phyloP scores from a whole-genome alignment of 345 rosid species.

The Leavenworthia alabamica region DNA sequence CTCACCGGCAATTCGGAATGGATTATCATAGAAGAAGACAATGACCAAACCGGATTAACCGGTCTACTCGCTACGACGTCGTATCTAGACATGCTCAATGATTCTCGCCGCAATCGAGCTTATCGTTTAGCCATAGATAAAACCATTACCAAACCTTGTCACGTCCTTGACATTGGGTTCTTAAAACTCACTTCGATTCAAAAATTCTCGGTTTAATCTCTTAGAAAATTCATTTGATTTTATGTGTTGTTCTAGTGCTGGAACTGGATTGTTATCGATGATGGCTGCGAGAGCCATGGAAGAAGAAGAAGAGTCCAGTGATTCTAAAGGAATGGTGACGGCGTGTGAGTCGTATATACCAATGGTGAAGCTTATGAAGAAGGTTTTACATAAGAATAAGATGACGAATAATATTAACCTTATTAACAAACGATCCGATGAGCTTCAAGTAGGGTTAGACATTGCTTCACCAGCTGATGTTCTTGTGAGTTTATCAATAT shows the following conservation, averaged over 20 bases:
- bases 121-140: constrained; percentile 34
- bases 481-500: constrained; percentile 57
- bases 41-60: constrained; percentile 8
- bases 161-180: constrained; percentile 90
- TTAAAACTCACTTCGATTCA: neutral
- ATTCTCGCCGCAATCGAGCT: constrained; percentile 28
- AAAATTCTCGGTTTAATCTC: neutral
- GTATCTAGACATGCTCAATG: constrained; percentile 36
- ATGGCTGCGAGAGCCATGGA: constrained; percentile 71
- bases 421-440: constrained; percentile 79
- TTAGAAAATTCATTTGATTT: neutral
- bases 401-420: constrained; percentile 50
- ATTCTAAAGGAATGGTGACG: constrained; percentile 45
- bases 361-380: constrained; percentile 84
- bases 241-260: constrained; percentile 49
- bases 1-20: constrained; percentile 35
- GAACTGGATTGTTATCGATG: constrained; percentile 93
- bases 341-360: constrained; percentile 95
- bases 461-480: constrained; percentile 66
- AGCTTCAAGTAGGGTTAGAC: constrained; percentile 56
- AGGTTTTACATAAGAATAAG: constrained; percentile 63
- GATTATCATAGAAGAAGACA: constrained; percentile 33
- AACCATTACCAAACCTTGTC: constrained; percentile 58
- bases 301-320: neutral
- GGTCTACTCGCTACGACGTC: constrained; percentile 31